phyloP scores from a whole-genome alignment of 306 rosid species.

The Quercus ilex region DNA sequence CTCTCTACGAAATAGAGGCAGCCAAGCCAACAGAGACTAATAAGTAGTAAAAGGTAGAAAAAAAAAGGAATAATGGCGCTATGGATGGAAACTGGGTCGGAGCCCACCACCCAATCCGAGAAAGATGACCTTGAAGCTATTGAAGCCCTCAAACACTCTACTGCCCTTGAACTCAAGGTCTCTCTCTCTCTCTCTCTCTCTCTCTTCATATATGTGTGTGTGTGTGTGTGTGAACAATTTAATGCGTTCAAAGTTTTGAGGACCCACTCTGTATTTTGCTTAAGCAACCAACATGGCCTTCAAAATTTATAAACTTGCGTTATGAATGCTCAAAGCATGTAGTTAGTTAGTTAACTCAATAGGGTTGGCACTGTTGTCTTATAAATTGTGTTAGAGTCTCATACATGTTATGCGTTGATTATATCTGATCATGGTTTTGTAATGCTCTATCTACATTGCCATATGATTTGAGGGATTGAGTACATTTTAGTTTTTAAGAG shows the following conservation, averaged over 20 bases:
- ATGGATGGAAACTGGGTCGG: conserved; percentile 77
- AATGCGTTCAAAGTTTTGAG: background rate
- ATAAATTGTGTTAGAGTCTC: background rate
- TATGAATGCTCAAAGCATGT: too few species aligned
- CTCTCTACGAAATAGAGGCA: too few species aligned
- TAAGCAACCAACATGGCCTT: background rate
- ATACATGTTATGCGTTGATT: background rate
- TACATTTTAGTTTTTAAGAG: background rate
- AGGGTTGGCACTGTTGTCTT: background rate
- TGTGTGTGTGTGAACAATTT: background rate
- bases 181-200: conserved; percentile 1
- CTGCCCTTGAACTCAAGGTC: conserved; percentile 81
- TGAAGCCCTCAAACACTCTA: conserved; percentile 69
- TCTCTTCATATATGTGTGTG: background rate
- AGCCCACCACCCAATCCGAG: conserved; percentile 68
- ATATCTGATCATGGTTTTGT: background rate
- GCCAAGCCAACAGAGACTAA: too few species aligned
- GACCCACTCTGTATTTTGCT: background rate
- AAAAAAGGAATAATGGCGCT: conserved; percentile 51
- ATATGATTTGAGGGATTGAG: background rate
- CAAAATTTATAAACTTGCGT: background rate
- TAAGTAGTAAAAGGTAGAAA: too few species aligned
- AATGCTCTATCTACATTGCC: background rate
- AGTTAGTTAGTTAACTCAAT: too few species aligned
- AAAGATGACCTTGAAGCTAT: conserved; percentile 94